phyloP scores from a whole-genome alignment of 805 yeast genomes.

The Metschnikowia cerradonensis region DNA sequence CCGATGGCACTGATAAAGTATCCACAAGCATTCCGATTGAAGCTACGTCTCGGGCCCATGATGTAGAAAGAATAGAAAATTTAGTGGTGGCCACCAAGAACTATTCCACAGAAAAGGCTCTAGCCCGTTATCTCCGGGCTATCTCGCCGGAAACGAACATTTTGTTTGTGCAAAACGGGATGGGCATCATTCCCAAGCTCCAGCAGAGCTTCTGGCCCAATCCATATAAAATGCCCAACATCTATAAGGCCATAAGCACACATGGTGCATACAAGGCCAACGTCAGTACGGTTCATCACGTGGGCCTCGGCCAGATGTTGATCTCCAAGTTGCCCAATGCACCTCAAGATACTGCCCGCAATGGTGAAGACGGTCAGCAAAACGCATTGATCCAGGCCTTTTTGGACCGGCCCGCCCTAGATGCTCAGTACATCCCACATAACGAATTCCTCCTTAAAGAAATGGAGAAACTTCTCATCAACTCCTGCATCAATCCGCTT shows the following conservation, averaged over 20 bases:
- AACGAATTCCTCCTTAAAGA: constrained; percentile 52
- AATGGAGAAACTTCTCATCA: constrained; percentile 71
- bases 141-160: constrained; percentile 52
- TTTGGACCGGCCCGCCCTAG: constrained; percentile 21
- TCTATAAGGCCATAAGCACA: constrained; percentile 72
- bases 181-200: constrained; percentile 63
- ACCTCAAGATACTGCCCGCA: not conserved
- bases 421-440: constrained; percentile 30
- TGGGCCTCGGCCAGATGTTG: constrained; percentile 65
- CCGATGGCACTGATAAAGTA: constrained; percentile 18
- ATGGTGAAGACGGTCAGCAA: constrained; percentile 9
- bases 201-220: constrained; percentile 52
- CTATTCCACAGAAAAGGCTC: constrained; percentile 62
- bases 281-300: constrained; percentile 45
- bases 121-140: constrained; percentile 48
- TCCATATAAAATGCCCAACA: constrained; percentile 43
- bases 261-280: constrained; percentile 70
- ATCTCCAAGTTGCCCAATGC: constrained; percentile 51
- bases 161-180: constrained; percentile 77
- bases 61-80: constrained; percentile 39
- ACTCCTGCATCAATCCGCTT: constrained; percentile 79
- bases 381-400: constrained; percentile 19
- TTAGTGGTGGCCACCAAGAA: constrained; percentile 79
- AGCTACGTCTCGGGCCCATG: constrained; percentile 17
- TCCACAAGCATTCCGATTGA: constrained; percentile 21